A percentile compares a stretch with the other conserved stretches of the same genome.
phyloP scores from a whole-genome alignment of 345 rosid genomes.

The Euphorbia lathyris region DNA sequence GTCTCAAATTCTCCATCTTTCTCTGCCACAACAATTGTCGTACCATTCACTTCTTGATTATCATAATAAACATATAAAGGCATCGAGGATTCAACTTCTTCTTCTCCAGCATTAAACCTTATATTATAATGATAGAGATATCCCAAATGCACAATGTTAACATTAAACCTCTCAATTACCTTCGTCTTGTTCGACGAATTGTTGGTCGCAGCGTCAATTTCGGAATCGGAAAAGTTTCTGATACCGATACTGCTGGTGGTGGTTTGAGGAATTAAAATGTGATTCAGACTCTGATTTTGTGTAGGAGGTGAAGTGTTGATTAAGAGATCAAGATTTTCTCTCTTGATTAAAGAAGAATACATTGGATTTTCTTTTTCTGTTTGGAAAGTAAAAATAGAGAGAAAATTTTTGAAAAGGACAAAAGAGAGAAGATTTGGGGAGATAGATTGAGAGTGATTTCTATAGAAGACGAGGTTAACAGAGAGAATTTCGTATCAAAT shows the following conservation, averaged over 20 bases:
- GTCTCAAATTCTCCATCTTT: no score
- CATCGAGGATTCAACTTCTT: background rate
- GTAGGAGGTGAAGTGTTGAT: background rate
- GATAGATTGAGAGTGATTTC: no score
- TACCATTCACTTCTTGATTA: background rate
- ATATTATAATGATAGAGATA: no score
- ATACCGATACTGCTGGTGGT: background rate
- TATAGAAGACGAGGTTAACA: no score
- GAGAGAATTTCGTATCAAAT: no score
- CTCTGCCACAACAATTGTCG: background rate
- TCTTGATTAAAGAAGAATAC: background rate
- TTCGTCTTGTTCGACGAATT: background rate
- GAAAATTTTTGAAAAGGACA: no score
- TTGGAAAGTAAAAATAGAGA: no score
- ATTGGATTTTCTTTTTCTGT: background rate
- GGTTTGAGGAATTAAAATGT: background rate
- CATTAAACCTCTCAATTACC: background rate
- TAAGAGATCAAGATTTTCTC: background rate
- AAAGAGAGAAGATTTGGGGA: background rate
- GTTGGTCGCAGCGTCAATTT: background rate
- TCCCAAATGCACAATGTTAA: background rate
- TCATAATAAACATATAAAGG: background rate
- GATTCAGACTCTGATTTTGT: no score
- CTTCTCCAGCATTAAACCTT: background rate
- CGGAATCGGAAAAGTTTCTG: background rate